Percentiles rank a stretch among this genome's conserved stretches.
Evolutionary conservation across 495 filamentous ascomycete genomes (phyloP).

Genomic region (Friedmanniomyces simplex): DNA sequence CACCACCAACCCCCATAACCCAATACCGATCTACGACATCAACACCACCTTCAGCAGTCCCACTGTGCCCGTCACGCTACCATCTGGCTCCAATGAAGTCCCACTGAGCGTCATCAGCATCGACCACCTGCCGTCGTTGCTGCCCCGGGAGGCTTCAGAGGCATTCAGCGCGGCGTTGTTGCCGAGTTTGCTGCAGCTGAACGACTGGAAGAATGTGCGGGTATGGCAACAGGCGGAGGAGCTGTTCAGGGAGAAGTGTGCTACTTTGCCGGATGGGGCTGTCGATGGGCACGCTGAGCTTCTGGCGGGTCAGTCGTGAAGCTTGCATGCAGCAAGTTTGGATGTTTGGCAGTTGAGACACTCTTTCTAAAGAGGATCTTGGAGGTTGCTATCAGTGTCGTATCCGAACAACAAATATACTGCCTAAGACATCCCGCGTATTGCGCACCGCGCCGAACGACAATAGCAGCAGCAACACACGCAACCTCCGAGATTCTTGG

Average conservation of each 20-base stretch:
- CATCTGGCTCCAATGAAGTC: constrained; percentile 40
- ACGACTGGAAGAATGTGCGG: constrained; percentile 56
- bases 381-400: too few species aligned
- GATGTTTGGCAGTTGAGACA: neutral
- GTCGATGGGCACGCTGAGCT: constrained; percentile 15
- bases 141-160: constrained; percentile 81
- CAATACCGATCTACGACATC: constrained; percentile 74
- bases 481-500: too few species aligned
- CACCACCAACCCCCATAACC: constrained; percentile 60
- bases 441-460: too few species aligned
- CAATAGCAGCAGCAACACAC: too few species aligned
- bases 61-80: constrained; percentile 62
- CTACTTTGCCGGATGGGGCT: constrained; percentile 47
- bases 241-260: constrained; percentile 76
- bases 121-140: constrained; percentile 72
- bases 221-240: constrained; percentile 81
- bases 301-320: constrained; percentile 14
- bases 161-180: constrained; percentile 72
- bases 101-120: constrained; percentile 71
- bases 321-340: neutral
- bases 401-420: too few species aligned
- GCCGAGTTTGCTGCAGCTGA: constrained; percentile 66
- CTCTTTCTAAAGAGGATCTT: neutral
- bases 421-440: too few species aligned
- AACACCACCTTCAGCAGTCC: constrained; percentile 75